A percentile compares a stretch with the other conserved stretches of the same genome.
These are phyloP conservation scores for Mycena sp. DNA, from an alignment of 1,284 basidiomycete genomes.

Conservation along the genomic window DNA sequence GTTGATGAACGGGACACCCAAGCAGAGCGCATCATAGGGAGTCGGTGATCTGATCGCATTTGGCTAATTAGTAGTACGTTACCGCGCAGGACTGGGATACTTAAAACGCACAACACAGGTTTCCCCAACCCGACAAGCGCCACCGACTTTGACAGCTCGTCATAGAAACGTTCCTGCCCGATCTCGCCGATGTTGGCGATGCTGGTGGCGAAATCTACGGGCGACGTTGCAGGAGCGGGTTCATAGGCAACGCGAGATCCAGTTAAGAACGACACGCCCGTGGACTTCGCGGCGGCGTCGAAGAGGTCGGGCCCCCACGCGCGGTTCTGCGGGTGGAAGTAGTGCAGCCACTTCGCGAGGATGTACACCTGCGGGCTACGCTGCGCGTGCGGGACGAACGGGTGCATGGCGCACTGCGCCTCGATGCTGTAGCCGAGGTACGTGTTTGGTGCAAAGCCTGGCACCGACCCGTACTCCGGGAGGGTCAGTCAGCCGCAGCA, in stretches of 20 bases:
- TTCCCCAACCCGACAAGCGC: constrained; percentile 33
- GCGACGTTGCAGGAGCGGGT: no score
- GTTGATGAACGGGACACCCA: constrained; percentile 54
- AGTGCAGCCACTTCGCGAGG: constrained; percentile 43
- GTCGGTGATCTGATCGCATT: constrained; percentile 32
- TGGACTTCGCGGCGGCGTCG: constrained; percentile 9
- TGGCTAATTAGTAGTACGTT: neutral
- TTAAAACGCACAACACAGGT: constrained; percentile 31
- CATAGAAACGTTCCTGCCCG: constrained; percentile 23
- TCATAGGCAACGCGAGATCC: constrained; percentile 1
- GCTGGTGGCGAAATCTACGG: constrained; percentile 14
- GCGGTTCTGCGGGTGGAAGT: constrained; percentile 51
- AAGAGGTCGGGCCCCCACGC: constrained; percentile 21
- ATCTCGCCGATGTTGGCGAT: constrained; percentile 24
- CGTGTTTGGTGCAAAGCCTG: constrained; percentile 32
- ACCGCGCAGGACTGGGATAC: neutral
- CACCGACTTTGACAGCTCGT: constrained; percentile 21
- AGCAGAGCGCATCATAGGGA: constrained; percentile 51
- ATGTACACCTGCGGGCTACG: constrained; percentile 43
- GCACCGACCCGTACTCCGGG: constrained; percentile 38
- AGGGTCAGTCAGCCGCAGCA: constrained; percentile 47
- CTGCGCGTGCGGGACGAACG: constrained; percentile 32
- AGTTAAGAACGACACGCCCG: constrained; percentile 4
- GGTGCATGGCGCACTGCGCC: constrained; percentile 38
- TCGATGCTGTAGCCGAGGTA: constrained; percentile 50